Evolutionary conservation across 441 rosid genomes (phyloP), one percentile per base, ranked within the genome.

Genomic region (Euphorbia celastroides): DNA sequence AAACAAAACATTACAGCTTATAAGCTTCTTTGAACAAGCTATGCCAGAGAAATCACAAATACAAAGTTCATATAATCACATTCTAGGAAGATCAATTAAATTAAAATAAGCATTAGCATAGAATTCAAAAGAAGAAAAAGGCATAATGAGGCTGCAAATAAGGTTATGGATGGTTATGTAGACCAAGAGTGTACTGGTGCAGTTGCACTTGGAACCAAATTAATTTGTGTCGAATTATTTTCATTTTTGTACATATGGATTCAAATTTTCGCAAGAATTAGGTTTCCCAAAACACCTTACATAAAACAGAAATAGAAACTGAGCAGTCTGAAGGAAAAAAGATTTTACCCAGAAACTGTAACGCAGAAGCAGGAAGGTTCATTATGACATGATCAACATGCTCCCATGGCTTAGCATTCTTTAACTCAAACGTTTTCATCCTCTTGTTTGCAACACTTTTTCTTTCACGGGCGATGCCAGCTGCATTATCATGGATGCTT

Each of bases 361-460:
- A 69, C 60, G 97, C 95, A 74, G 99, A 93, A 62, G 96, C 97
- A 50, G 97, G 99, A 76, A 93, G 97, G 79, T 93, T 93, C 99
- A 93, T 93, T 36, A 93, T 82, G 56, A 91, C 79, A 75, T 91
- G 99, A 80, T 93, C 95, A 60, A 89, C 71, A 73, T 89, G 96
- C 79, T 89, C 93, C 96, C 93, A 88, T 3, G 95, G 77, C 83
- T 82, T 86, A 60, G 83, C 58, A 26, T 74, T 69, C 62, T 83
- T 78, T 58, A 81, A 67, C 68, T 75, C 71, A 7, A 87, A 76
- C 75, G 83, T 73, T 81, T 74, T 85, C 74, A 81, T 74, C 77
- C 85, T 88, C 75, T 91, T 90, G 51, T 78, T 83, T 17, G 70
- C 59, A 17, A 75, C 75, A 68, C 77, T 88, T 75, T 83, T 89